Percentiles rank a stretch among this genome's conserved stretches.
Evolutionary conservation across 129 eudicot species (phyloP).

Genomic region (Pulicaria dysenterica): DNA sequence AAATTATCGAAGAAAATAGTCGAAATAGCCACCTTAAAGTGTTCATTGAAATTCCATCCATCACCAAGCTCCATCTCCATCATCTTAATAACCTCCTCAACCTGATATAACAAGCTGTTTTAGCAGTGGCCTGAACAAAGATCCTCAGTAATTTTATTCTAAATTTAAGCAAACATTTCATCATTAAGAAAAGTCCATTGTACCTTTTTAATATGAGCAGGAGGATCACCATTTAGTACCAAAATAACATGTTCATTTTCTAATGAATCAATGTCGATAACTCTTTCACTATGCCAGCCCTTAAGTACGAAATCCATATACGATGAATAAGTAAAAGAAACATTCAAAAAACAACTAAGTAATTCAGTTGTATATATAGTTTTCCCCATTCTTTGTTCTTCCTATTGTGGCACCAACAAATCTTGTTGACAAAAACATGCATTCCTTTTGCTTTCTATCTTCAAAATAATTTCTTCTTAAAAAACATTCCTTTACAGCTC

Average conservation of each 20-base stretch:
- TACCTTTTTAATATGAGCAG: slow-evolving; percentile 74
- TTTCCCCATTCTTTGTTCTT: neutral
- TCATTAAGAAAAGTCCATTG: neutral
- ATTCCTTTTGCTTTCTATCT: neutral
- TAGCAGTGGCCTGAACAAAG: neutral
- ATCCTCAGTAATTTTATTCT: neutral
- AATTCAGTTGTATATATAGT: neutral
- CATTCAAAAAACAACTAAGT: neutral
- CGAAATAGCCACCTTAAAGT: slow-evolving; percentile 57
- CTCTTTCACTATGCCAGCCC: slow-evolving; percentile 87
- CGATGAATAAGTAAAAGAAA: neutral
- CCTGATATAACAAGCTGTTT: slow-evolving; percentile 41
- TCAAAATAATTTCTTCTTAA: too few relatives aligned
- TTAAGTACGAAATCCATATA: slow-evolving; percentile 24
- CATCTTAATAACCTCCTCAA: slow-evolving; percentile 75
- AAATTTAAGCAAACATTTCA: slow-evolving; percentile 1
- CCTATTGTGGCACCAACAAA: neutral
- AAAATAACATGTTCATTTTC: slow-evolving; percentile 60
- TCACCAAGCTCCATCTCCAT: slow-evolving; percentile 94
- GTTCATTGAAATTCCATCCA: slow-evolving; percentile 74
- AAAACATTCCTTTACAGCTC: too few relatives aligned
- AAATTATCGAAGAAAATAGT: neutral
- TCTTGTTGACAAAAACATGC: neutral
- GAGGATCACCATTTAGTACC: slow-evolving; percentile 70
- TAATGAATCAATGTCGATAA: slow-evolving; percentile 37